Percentiles rank a stretch among this genome's conserved stretches.
These are phyloP conservation scores for Xylogone sp. DNA, from an alignment of 2,329 filamentous ascomycete species.

Conservation along the genomic window DNA sequence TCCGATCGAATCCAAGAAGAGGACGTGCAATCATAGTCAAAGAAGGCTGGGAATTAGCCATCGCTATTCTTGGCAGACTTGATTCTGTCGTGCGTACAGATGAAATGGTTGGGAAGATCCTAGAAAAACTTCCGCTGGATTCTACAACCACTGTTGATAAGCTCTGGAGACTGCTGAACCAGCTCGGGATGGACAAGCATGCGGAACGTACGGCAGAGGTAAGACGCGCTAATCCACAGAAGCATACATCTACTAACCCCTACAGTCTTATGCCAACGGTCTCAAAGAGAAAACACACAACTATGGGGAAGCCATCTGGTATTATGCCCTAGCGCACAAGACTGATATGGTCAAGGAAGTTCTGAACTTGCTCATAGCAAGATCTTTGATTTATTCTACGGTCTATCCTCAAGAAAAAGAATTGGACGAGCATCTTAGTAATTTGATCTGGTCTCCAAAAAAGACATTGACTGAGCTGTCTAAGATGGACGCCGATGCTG, in stretches of 20 bases:
- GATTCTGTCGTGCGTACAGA: constrained; percentile 69
- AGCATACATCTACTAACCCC: constrained; percentile 22
- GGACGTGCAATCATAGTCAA: constrained; percentile 33
- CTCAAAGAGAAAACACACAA: constrained; percentile 68
- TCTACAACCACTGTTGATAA: constrained; percentile 74
- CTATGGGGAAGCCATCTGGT: constrained; percentile 84
- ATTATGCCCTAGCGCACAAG: constrained; percentile 83
- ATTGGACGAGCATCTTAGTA: constrained; percentile 68
- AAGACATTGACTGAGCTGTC: constrained; percentile 69
- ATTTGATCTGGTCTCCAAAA: constrained; percentile 69
- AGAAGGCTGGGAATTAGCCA: constrained; percentile 87
- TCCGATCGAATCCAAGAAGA: constrained; percentile 14
- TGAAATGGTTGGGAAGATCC: constrained; percentile 68
- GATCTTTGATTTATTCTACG: constrained; percentile 80
- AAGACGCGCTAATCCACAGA: constrained; percentile 29
- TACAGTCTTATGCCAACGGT: constrained; percentile 78
- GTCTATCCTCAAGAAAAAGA: constrained; percentile 70
- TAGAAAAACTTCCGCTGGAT: constrained; percentile 67
- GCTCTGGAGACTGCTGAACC: constrained; percentile 73
- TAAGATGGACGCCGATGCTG: constrained; percentile 73
- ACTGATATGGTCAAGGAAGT: constrained; percentile 78
- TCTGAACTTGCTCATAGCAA: constrained; percentile 80
- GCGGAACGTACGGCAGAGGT: constrained; percentile 82
- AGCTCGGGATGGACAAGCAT: constrained; percentile 73
- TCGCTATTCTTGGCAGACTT: constrained; percentile 77